phyloP scores from a whole-genome alignment of 1,284 basidiomycete genomes.

The Cryptococcus amylolentus region DNA sequence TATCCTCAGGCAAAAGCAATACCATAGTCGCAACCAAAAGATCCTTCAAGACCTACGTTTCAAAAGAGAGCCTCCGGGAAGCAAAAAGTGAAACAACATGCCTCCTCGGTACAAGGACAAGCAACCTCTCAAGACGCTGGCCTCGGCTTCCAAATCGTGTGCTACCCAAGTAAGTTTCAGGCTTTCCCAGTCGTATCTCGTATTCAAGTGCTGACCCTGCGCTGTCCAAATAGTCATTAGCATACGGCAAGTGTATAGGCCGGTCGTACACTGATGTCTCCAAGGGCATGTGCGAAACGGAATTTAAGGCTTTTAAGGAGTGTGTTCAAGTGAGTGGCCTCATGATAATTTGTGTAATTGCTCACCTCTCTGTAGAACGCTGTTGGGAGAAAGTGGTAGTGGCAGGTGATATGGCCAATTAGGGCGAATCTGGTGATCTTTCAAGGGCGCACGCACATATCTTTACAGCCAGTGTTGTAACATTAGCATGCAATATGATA shows the following conservation, averaged over 20 bases:
- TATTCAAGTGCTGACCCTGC: neutral
- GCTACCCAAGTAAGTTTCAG: slow-evolving; percentile 35
- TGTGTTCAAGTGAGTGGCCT: slow-evolving; percentile 48
- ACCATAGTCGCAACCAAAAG: neutral
- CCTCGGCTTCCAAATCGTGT: slow-evolving; percentile 41
- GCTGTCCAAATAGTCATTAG: slow-evolving; percentile 37
- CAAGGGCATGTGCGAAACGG: slow-evolving; percentile 50
- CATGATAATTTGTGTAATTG: neutral
- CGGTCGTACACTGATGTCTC: slow-evolving; percentile 49
- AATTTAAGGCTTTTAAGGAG: slow-evolving; percentile 51
- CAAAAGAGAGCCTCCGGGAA: neutral
- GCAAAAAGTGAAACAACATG: slow-evolving; percentile 10
- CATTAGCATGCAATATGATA: too few relatives aligned
- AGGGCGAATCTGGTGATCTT: too few relatives aligned
- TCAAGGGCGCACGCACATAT: too few relatives aligned
- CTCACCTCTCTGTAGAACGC: slow-evolving; percentile 30
- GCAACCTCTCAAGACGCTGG: slow-evolving; percentile 44
- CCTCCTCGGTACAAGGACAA: slow-evolving; percentile 39
- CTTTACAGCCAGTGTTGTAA: too few relatives aligned
- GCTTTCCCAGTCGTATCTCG: neutral
- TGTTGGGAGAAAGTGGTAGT: slow-evolving; percentile 43
- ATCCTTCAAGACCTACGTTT: neutral
- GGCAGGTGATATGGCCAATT: neutral
- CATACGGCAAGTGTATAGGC: slow-evolving; percentile 52
- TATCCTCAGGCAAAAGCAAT: too few relatives aligned